Percentiles rank a stretch among this genome's conserved stretches.
Evolutionary conservation across 345 rosid genomes (phyloP).

Genomic region (Populus nigra): DNA sequence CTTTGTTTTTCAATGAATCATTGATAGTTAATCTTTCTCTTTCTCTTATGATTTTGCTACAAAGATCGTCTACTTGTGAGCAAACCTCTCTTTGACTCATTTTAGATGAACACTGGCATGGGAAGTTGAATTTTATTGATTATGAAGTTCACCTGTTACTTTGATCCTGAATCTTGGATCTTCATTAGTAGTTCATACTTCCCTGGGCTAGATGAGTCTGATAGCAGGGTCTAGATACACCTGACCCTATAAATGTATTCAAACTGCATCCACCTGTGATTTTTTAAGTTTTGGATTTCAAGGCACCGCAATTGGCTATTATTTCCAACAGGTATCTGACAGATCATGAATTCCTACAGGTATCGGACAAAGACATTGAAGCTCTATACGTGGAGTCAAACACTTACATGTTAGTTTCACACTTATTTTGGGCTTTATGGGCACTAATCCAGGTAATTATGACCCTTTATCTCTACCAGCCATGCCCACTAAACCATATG

Average conservation of each 20-base stretch:
- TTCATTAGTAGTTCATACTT: not conserved
- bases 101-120: not conserved
- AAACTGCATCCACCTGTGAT: not conserved
- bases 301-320: not conserved
- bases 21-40: not conserved
- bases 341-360: conserved; percentile 38
- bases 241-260: not conserved
- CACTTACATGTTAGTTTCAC: conserved; percentile 71
- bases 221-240: not conserved
- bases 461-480: not conserved
- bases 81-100: not conserved
- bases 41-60: not conserved
- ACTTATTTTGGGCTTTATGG: conserved; percentile 92
- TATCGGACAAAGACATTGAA: conserved; percentile 55
- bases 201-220: not conserved
- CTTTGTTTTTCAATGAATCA: not conserved
- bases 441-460: conserved; percentile 77
- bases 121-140: not conserved
- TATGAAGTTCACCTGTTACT: not conserved
- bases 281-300: not conserved
- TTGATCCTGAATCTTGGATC: not conserved
- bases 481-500: conserved; percentile 2
- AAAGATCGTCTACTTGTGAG: not conserved
- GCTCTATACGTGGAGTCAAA: conserved; percentile 64
- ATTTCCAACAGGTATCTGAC: not conserved